Evolutionary conservation across 2,329 filamentous ascomycete species (phyloP).

Genomic region (Epichloe elymi): DNA sequence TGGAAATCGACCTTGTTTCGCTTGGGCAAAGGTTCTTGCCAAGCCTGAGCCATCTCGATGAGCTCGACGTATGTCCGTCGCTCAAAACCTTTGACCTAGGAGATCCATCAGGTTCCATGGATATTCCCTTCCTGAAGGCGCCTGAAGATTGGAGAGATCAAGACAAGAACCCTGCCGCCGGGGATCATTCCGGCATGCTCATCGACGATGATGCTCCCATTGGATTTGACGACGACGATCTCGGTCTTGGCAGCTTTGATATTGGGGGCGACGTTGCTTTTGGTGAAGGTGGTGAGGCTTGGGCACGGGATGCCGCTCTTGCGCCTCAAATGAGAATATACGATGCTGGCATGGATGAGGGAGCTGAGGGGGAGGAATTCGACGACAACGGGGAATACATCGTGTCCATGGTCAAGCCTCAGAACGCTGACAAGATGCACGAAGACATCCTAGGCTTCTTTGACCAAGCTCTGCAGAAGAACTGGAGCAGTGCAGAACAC

Average conservation of each 20-base stretch:
- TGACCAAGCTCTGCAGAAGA: conserved; percentile 90
- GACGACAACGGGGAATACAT: conserved; percentile 57
- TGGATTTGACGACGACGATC: conserved; percentile 61
- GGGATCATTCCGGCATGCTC: conserved; percentile 66
- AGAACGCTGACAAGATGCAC: conserved; percentile 56
- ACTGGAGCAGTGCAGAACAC: conserved; percentile 96
- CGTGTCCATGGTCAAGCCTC: conserved; percentile 60
- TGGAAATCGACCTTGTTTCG: conserved; percentile 65
- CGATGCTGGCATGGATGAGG: conserved; percentile 45
- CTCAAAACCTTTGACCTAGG: conserved; percentile 89
- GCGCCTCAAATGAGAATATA: conserved; percentile 79
- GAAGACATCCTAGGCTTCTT: conserved; percentile 98
- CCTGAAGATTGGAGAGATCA: conserved; percentile 72
- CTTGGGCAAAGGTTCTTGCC: conserved; percentile 78
- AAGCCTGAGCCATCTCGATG: conserved; percentile 61
- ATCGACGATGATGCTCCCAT: conserved; percentile 76
- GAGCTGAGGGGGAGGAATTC: conserved; percentile 22
- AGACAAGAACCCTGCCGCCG: conserved; percentile 45
- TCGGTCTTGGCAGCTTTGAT: conserved; percentile 58
- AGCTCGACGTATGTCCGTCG: conserved; percentile 87
- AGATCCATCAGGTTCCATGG: conserved; percentile 68
- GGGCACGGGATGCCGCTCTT: conserved; percentile 79
- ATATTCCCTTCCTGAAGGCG: conserved; percentile 85
- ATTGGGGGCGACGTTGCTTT: conserved; percentile 66
- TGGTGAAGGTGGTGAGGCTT: conserved; percentile 89